phyloP scores from a whole-genome alignment of 331 rosid species.

The Stylosanthes scabra region DNA sequence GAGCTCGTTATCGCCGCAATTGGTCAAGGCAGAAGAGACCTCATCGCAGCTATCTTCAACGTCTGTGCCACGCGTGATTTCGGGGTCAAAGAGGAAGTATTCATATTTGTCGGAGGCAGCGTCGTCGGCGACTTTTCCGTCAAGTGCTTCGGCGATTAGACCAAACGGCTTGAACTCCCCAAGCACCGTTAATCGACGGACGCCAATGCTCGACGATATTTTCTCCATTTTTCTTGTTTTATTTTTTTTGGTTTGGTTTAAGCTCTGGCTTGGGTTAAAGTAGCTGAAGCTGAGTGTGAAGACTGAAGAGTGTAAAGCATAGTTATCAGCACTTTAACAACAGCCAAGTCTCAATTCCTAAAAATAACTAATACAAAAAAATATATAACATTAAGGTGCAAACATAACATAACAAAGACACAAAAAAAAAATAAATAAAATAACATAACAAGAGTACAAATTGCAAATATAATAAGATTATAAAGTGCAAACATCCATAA shows the following conservation, averaged over 20 bases:
- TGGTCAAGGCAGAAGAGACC: constrained; percentile 56
- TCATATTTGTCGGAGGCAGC: constrained; percentile 66
- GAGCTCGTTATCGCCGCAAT: constrained; percentile 82
- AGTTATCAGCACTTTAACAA: too few species aligned
- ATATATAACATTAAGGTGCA: too few species aligned
- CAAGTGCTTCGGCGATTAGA: constrained; percentile 90
- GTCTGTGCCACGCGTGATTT: constrained; percentile 65
- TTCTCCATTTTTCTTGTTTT: not conserved
- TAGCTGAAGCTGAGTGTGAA: constrained; percentile 1
- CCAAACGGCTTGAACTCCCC: constrained; percentile 98
- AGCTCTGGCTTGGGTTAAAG: not conserved
- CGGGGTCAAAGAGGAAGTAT: constrained; percentile 87
- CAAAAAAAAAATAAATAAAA: too few species aligned
- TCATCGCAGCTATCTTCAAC: constrained; percentile 60
- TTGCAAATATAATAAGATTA: too few species aligned
- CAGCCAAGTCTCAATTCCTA: too few species aligned
- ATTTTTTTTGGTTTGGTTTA: not conserved
- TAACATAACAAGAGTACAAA: too few species aligned
- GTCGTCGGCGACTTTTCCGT: constrained; percentile 75
- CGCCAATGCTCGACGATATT: constrained; percentile 60
- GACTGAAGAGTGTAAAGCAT: not conserved
- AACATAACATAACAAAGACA: too few species aligned
- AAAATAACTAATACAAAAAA: too few species aligned
- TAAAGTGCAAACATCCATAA: too few species aligned
- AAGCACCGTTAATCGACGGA: constrained; percentile 72